Evolutionary conservation across 345 rosid genomes (phyloP).

Genomic region (Gossypium longicalyx): DNA sequence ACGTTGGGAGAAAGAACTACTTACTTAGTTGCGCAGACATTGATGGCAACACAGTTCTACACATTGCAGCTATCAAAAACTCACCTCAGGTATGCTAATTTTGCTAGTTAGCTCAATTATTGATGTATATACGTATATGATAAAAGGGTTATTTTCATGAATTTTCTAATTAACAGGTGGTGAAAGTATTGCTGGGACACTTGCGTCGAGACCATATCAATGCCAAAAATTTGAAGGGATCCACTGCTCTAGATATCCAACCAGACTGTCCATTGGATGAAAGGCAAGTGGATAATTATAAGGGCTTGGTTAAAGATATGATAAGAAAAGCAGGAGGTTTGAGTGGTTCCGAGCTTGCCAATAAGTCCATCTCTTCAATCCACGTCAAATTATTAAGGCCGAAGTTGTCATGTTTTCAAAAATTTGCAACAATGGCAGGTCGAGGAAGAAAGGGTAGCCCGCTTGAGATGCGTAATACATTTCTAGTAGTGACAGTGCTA

Average conservation of each 20-base stretch:
- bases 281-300: background rate
- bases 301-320: background rate
- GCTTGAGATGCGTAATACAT: too few species aligned
- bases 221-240: background rate
- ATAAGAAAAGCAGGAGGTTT: background rate
- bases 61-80: background rate
- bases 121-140: too few species aligned
- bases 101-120: too few species aligned
- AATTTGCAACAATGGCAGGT: too few species aligned
- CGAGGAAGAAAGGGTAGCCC: too few species aligned
- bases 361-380: background rate
- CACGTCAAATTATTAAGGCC: conserved; percentile 7
- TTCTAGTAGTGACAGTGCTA: too few species aligned
- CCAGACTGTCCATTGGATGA: background rate
- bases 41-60: background rate
- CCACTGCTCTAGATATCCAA: background rate
- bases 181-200: background rate
- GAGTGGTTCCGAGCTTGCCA: background rate
- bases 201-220: background rate
- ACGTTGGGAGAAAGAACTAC: background rate
- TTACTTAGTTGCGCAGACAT: background rate
- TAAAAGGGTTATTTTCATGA: too few species aligned
- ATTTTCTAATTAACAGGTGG: too few species aligned
- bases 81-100: background rate
- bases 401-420: background rate